Percentiles rank a stretch among this genome's conserved stretches.
phyloP scores from a whole-genome alignment of 441 rosid species.

The Cnidoscolus chayamansa region DNA sequence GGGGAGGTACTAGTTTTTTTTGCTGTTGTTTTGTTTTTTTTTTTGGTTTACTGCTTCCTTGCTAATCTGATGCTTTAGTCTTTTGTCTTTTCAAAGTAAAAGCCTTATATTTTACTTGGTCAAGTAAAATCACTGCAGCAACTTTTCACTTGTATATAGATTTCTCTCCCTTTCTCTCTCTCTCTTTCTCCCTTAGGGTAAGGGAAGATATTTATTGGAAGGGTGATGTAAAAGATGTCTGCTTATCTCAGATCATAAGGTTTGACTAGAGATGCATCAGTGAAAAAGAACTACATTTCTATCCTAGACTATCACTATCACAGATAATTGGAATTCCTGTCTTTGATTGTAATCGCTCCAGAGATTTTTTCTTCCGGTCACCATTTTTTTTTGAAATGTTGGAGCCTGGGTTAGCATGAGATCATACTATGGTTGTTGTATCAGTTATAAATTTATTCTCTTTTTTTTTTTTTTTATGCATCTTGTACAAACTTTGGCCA shows the following conservation, averaged over 20 bases:
- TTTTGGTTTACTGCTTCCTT: conserved; percentile 1
- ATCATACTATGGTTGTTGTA: neutral
- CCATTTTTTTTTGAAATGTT: neutral
- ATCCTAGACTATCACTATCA: neutral
- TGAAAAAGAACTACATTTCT: neutral
- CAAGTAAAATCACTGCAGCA: neutral
- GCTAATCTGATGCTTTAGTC: neutral
- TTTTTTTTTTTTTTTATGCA: neutral
- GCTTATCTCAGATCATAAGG: neutral
- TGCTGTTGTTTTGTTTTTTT: neutral
- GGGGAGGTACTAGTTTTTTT: conserved; percentile 59
- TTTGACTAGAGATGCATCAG: neutral
- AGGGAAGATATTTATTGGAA: neutral
- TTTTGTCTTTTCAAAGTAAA: conserved; percentile 7
- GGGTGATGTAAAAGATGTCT: neutral
- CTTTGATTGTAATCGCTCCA: neutral
- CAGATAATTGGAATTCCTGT: neutral
- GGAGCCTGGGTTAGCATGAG: neutral
- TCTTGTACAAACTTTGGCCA: neutral
- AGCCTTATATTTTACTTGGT: neutral
- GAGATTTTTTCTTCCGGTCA: neutral
- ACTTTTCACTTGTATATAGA: neutral
- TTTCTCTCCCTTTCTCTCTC: neutral
- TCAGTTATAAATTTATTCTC: neutral
- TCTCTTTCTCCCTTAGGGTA: neutral